Conservation (phyloP, 75 land plant species). For the Picea sitchensis region DNA sequence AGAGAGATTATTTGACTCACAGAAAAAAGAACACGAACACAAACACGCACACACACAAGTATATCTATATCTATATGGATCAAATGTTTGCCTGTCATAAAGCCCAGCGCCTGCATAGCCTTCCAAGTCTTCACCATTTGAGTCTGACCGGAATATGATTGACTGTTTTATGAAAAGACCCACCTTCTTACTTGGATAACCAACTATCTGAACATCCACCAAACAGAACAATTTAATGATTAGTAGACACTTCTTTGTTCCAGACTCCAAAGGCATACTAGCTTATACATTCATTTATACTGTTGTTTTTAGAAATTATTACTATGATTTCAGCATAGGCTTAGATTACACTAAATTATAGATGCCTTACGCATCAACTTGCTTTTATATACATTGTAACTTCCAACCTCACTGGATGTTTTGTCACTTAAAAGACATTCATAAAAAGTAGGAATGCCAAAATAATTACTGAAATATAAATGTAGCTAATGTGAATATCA, state of each 20-base stretch:
- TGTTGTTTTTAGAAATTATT: not conserved
- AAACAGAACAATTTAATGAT: not conserved
- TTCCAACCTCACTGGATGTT: not conserved
- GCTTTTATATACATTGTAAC: not conserved
- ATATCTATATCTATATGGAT: not conserved
- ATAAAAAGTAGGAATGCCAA: not conserved
- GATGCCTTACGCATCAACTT: not conserved
- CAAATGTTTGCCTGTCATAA: constrained; percentile 43
- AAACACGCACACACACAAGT: not conserved
- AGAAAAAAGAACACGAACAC: not conserved
- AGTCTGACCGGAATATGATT: constrained; percentile 51
- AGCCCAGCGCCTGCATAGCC: constrained; percentile 63
- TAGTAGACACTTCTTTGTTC: not conserved
- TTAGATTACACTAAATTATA: not conserved
- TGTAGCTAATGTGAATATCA: not conserved
- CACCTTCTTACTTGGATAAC: constrained; percentile 47
- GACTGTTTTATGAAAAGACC: constrained; percentile 55
- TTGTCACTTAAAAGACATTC: not conserved
- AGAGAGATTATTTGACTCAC: not conserved
- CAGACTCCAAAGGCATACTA: not conserved
- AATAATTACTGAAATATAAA: not conserved
- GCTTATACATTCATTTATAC: not conserved
- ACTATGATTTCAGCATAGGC: not conserved
- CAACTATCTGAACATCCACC: constrained; percentile 24
- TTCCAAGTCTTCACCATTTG: constrained; percentile 57